These are phyloP conservation scores for Aureobasidium sp. DNA, from an alignment of 2,329 filamentous ascomycete genomes.

Conservation along the genomic window DNA sequence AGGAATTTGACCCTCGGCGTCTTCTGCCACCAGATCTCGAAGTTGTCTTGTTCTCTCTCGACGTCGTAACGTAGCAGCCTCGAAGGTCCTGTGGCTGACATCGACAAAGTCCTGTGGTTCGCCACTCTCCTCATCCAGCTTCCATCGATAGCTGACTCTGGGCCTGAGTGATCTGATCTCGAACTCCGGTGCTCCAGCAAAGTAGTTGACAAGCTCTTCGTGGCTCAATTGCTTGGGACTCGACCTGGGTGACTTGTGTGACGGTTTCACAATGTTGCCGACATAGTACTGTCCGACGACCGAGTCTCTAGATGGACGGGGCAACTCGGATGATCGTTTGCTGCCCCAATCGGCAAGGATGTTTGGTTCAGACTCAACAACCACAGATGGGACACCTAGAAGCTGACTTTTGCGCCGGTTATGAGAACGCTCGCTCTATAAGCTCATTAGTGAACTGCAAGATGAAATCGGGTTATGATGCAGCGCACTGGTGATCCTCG, in stretches of 20 bases:
- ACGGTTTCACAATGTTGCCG: not conserved
- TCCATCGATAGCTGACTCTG: not conserved
- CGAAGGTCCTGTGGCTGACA: constrained; percentile 18
- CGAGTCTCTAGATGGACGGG: constrained; percentile 1
- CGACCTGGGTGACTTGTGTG: not conserved
- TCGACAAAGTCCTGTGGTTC: constrained; percentile 15
- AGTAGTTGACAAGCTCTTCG: constrained; percentile 20
- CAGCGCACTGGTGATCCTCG: not conserved
- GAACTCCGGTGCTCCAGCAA: constrained; percentile 24
- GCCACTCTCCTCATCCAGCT: constrained; percentile 8
- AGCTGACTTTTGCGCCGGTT: not conserved
- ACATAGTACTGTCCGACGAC: not conserved
- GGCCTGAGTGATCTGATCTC: constrained; percentile 12
- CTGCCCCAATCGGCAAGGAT: not conserved
- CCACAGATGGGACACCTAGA: not conserved
- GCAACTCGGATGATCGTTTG: not conserved
- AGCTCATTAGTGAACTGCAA: not conserved
- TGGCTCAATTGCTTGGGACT: constrained; percentile 13
- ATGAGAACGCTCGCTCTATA: not conserved
- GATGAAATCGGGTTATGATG: not conserved
- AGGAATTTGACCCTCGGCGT: not conserved
- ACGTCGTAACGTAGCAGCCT: constrained; percentile 13
- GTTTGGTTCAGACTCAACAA: not conserved
- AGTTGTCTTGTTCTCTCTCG: not conserved
- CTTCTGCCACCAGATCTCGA: not conserved